Conservation (phyloP, 1,139 yeast genomes). For the Yamadazyma triangularis region DNA sequence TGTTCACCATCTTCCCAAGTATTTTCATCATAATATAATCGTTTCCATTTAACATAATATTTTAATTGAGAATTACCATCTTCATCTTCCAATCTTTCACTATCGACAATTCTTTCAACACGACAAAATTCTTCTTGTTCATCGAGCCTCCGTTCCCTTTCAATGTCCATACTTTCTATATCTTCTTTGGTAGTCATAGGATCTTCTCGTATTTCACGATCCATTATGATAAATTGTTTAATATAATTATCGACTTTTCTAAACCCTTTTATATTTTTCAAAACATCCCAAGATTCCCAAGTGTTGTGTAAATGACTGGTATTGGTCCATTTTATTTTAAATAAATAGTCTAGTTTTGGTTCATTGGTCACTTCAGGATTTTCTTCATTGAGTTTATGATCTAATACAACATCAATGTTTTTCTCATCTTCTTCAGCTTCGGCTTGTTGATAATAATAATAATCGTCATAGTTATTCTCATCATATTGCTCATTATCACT, state of each 20-base stretch:
- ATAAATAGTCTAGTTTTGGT: conserved; percentile 58
- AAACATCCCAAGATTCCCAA: conserved; percentile 73
- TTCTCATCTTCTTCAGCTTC: conserved; percentile 34
- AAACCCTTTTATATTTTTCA: conserved; percentile 62
- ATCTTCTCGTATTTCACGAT: conserved; percentile 72
- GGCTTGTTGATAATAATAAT: conserved; percentile 36
- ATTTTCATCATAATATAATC: conserved; percentile 90
- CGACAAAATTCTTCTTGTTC: conserved; percentile 78
- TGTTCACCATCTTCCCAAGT: conserved; percentile 95
- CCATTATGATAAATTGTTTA: conserved; percentile 68
- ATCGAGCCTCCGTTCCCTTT: conserved; percentile 77
- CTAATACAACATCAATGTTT: conserved; percentile 50
- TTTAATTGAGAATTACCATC: conserved; percentile 66
- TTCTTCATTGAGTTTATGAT: conserved; percentile 42
- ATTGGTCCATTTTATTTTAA: conserved; percentile 81
- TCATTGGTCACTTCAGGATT: conserved; percentile 40
- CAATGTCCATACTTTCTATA: conserved; percentile 88
- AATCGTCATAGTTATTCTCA: conserved; percentile 26
- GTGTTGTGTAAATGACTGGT: conserved; percentile 91
- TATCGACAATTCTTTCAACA: conserved; percentile 87
- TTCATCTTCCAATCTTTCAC: conserved; percentile 67
- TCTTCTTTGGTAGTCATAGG: conserved; percentile 85
- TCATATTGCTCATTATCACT: conserved; percentile 49
- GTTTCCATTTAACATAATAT: conserved; percentile 89
- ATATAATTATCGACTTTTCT: conserved; percentile 89